Conservation (phyloP, 164 flowering plant genomes). For the Vitis amurensis region DNA sequence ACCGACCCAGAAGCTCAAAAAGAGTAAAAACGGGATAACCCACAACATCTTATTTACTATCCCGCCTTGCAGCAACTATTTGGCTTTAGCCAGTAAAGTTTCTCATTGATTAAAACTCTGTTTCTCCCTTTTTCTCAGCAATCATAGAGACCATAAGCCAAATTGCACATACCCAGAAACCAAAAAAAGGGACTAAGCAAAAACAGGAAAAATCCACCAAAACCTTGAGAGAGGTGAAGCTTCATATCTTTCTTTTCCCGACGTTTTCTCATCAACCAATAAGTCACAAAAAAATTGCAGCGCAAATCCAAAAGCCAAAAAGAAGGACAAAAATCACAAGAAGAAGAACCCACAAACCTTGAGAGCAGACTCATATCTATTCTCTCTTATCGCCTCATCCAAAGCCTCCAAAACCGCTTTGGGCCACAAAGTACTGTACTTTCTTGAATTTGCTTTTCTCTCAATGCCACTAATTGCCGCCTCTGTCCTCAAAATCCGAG, state of each 20-base stretch:
- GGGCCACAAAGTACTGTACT: conserved; percentile 59
- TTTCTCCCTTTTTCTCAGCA: too few relatives aligned
- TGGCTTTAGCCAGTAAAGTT: too few relatives aligned
- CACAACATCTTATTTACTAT: too few relatives aligned
- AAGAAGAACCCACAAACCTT: conserved; percentile 45
- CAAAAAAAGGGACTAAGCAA: too few relatives aligned
- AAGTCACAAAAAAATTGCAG: background rate
- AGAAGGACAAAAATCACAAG: background rate
- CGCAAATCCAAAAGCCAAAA: background rate
- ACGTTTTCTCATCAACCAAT: too few relatives aligned
- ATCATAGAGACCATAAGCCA: too few relatives aligned
- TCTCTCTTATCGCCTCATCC: conserved; percentile 52
- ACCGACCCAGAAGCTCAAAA: too few relatives aligned
- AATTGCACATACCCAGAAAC: too few relatives aligned
- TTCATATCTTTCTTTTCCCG: too few relatives aligned
- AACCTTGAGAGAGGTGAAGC: background rate
- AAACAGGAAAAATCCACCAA: background rate
- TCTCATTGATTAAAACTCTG: too few relatives aligned
- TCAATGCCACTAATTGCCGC: conserved; percentile 65
- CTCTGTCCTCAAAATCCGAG: conserved; percentile 71
- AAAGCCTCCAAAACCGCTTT: conserved; percentile 85
- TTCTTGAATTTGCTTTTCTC: conserved; percentile 59
- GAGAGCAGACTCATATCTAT: conserved; percentile 77
- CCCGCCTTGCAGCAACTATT: too few relatives aligned
- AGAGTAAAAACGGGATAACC: too few relatives aligned